Evolutionary conservation across 805 yeast species (phyloP).

Genomic region (Suhomyces canberraensis): DNA sequence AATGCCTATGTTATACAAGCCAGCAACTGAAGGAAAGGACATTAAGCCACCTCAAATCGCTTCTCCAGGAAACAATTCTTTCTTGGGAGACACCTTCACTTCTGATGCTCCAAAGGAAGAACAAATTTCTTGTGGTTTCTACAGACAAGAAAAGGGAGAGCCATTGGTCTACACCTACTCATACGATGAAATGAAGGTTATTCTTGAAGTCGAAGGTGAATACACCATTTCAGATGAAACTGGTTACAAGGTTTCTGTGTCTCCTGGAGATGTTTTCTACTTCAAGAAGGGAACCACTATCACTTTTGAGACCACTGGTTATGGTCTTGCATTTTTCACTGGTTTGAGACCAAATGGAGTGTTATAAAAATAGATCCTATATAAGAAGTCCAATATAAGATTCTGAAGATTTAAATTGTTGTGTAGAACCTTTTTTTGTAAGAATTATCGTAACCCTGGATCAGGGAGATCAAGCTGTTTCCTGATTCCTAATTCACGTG

Average conservation of each 20-base stretch:
- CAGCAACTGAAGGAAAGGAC: slow-evolving; percentile 50
- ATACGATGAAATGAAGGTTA: slow-evolving; percentile 59
- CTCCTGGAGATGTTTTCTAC: slow-evolving; percentile 67
- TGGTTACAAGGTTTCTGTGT: slow-evolving; percentile 53
- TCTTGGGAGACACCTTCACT: slow-evolving; percentile 62
- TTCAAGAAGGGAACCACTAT: slow-evolving; percentile 67
- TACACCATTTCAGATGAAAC: slow-evolving; percentile 61
- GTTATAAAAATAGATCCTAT: slow-evolving; percentile 6
- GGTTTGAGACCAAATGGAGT: slow-evolving; percentile 51
- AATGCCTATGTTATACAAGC: slow-evolving; percentile 56
- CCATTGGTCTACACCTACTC: slow-evolving; percentile 63
- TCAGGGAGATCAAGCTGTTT: too few relatives aligned
- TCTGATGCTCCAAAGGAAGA: slow-evolving; percentile 59
- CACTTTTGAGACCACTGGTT: slow-evolving; percentile 58
- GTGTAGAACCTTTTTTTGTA: too few relatives aligned
- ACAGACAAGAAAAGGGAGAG: slow-evolving; percentile 65
- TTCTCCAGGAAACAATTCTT: slow-evolving; percentile 65
- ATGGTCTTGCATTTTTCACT: slow-evolving; percentile 60
- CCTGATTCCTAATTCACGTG: background rate
- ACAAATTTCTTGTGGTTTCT: slow-evolving; percentile 65
- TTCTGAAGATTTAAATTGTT: too few relatives aligned
- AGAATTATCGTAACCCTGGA: too few relatives aligned
- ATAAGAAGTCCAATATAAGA: too few relatives aligned
- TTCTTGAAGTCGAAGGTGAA: slow-evolving; percentile 65
- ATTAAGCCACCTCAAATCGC: slow-evolving; percentile 58